Evolutionary conservation across 2,329 filamentous ascomycete genomes (phyloP).

Genomic region (Harringtonia aguacate): DNA sequence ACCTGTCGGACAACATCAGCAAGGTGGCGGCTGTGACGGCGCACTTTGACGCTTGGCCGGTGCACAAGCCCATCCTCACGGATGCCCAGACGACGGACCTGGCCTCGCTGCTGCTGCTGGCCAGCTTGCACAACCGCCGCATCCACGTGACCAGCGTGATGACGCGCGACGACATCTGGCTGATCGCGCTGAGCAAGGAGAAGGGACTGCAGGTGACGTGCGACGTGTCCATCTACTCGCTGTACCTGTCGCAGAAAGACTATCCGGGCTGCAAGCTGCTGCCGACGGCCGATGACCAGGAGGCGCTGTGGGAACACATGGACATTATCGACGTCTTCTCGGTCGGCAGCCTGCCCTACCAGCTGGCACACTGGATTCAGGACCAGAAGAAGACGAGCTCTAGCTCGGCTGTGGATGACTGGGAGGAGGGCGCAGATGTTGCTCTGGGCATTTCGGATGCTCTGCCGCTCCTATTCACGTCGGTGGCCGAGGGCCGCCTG

Average conservation of each 20-base stretch:
- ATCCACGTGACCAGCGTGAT: slow-evolving; percentile 73
- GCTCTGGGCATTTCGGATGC: slow-evolving; percentile 61
- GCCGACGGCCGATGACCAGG: slow-evolving; percentile 57
- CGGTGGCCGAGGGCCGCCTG: slow-evolving; percentile 61
- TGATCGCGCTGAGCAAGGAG: slow-evolving; percentile 68
- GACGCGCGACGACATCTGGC: slow-evolving; percentile 67
- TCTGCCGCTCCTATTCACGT: slow-evolving; percentile 64
- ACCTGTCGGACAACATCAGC: slow-evolving; percentile 72
- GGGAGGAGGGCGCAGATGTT: slow-evolving; percentile 36
- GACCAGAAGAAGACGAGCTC: background rate
- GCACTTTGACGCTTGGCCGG: slow-evolving; percentile 70
- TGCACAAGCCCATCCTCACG: slow-evolving; percentile 69
- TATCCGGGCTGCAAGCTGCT: slow-evolving; percentile 57
- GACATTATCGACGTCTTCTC: slow-evolving; percentile 69
- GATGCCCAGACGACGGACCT: slow-evolving; percentile 73
- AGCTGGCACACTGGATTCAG: slow-evolving; percentile 50
- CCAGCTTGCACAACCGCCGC: slow-evolving; percentile 66
- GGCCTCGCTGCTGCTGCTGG: slow-evolving; percentile 68
- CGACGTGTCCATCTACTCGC: slow-evolving; percentile 69
- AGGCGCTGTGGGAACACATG: slow-evolving; percentile 64
- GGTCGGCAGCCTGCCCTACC: slow-evolving; percentile 67
- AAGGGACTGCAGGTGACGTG: slow-evolving; percentile 77
- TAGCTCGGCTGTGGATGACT: background rate
- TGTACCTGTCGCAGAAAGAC: slow-evolving; percentile 64
- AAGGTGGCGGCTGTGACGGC: slow-evolving; percentile 70